Base-by-base conservation (phyloP, 768 basidiomycete species). In the Tubosaeta brunneosetosa region DNA sequence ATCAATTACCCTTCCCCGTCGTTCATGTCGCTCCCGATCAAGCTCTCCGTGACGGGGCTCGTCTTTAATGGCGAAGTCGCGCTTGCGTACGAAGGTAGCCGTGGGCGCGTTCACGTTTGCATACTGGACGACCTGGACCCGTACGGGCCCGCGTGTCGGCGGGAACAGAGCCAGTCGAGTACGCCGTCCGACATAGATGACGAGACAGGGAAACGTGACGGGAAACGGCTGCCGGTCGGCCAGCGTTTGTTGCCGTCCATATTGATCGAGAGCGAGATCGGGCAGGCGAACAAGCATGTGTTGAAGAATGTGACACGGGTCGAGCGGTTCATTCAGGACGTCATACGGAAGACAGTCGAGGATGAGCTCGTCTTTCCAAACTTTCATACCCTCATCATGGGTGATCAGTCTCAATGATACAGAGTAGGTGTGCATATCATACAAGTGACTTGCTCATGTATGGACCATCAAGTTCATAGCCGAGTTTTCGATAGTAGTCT, bases 11-110 rank as follows among this genome's bases (percentile, higher is more conserved):
- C 97, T 6, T 93, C 93, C 0, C 86, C 88, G 0, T 82, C 88
- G 67, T 98, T 99, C 77, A 97, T 99, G 94, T 86, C 91, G 13
- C 79, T 99, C 25, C 97, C 97, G 7, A 90, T 99, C 68, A 88
- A 90, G 63, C 84, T 98, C 50, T 88, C 86, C n/a, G 82, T 98
- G 26, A 94, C 88, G 0, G 91, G 91, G 1, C 76, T 98, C 52
- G 75, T 93, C 13, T 91, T 98, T 68, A 79, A 79, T 12, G 91
- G 91, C 52, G 91, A 95, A 62, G 73, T 98, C 42, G 88, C 90
- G 9, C 80, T 97, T 33, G 97, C 95, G 12, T 97, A 93, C 72
- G 88, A 95, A 64, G 92, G 90, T 53, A 80, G 83, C 55, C 82
- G 85, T 49, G 72, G 81, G 44, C 81, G 94, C 9, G 77, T 97